Conservation (phyloP, 2,329 filamentous ascomycete genomes). For the Aspergillus sp. region DNA sequence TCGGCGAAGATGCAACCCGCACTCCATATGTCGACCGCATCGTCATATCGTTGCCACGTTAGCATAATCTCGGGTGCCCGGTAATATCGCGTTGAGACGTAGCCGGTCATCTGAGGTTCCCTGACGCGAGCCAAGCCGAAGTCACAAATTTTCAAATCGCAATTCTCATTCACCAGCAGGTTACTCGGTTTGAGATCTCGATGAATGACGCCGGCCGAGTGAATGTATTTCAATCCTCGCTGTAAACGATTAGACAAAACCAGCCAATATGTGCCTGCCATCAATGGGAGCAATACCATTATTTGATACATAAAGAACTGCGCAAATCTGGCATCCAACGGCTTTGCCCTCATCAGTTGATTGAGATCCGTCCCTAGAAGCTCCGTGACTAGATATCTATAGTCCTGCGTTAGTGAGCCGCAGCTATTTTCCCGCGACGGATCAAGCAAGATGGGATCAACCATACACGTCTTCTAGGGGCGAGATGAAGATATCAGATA, state of each 20-base stretch:
- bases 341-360: conserved; percentile 87
- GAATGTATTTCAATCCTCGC: conserved; percentile 98
- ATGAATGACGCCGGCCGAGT: conserved; percentile 96
- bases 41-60: conserved; percentile 99
- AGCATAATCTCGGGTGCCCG: conserved; percentile 99
- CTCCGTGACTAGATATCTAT: conserved; percentile 90
- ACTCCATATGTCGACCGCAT: conserved; percentile 99
- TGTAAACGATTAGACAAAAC: conserved; percentile 37
- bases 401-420: conserved; percentile 36
- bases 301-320: conserved; percentile 99
- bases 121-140: conserved; percentile 96
- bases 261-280: conserved; percentile 6
- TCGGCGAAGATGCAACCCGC: conserved; percentile 99
- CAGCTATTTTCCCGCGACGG: background rate
- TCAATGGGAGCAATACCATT: conserved; percentile 58
- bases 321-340: conserved; percentile 98
- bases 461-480: conserved; percentile 92
- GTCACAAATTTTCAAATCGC: conserved; percentile 98
- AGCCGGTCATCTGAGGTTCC: conserved; percentile 98
- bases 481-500: conserved; percentile 99
- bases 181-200: conserved; percentile 98
- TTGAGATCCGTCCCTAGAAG: conserved; percentile 94
- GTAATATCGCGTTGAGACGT: conserved; percentile 98
- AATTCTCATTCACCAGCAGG: conserved; percentile 98
- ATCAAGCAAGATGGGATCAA: background rate